These are phyloP conservation scores for Gyromitra esculenta DNA, from an alignment of 2,329 filamentous ascomycete species.

Conservation along the genomic window DNA sequence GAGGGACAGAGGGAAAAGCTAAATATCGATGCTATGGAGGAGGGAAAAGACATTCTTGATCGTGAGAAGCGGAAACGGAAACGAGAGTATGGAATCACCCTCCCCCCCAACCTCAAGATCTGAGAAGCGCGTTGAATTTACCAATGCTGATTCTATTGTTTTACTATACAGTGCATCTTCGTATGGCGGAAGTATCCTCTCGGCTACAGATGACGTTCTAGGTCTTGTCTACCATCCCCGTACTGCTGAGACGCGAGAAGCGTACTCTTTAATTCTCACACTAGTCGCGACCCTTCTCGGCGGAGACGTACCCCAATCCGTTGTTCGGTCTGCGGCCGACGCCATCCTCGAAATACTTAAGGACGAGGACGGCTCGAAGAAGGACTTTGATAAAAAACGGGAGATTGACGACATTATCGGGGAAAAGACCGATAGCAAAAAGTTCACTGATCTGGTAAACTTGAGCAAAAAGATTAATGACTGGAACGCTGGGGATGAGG, in stretches of 20 bases:
- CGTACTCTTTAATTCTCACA: constrained; percentile 92
- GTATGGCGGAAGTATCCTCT: constrained; percentile 70
- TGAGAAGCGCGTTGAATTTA: constrained; percentile 18
- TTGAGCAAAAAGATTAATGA: constrained; percentile 98
- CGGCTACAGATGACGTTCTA: constrained; percentile 83
- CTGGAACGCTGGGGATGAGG: constrained; percentile 95
- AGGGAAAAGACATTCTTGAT: constrained; percentile 83
- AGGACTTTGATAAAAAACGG: constrained; percentile 98
- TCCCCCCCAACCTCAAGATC: not conserved
- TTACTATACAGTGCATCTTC: constrained; percentile 45
- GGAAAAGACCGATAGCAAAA: constrained; percentile 80
- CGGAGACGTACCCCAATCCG: constrained; percentile 84
- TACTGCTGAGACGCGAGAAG: constrained; percentile 88
- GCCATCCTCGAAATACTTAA: constrained; percentile 90
- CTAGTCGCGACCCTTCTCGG: constrained; percentile 88
- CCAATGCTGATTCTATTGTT: constrained; percentile 32
- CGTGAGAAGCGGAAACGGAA: constrained; percentile 89
- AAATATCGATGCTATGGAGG: constrained; percentile 66
- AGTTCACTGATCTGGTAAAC: constrained; percentile 97
- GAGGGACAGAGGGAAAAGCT: constrained; percentile 65
- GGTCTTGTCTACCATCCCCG: constrained; percentile 91
- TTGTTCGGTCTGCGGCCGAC: constrained; percentile 92
- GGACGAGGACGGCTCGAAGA: constrained; percentile 79
- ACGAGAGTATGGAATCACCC: constrained; percentile 69
- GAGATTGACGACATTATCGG: constrained; percentile 94